Conservation (phyloP, 441 rosid species). For the Gossypium schwendimanii region DNA sequence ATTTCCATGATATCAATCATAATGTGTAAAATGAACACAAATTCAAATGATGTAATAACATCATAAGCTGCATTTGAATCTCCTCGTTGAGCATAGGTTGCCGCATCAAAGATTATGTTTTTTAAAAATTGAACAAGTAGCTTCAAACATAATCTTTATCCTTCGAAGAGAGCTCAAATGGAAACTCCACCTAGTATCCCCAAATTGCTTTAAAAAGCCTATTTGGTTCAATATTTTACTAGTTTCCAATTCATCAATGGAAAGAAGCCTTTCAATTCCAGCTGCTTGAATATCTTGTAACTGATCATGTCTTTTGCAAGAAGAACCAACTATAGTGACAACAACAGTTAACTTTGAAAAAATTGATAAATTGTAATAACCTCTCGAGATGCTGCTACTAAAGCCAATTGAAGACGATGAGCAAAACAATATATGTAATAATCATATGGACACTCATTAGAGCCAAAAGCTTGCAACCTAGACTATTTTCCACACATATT, state of each 20-base stretch:
- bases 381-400: neutral
- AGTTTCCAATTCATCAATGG: neutral
- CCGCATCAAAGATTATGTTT: too few species aligned
- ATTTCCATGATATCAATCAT: too few species aligned
- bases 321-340: neutral
- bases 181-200: neutral
- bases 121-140: too few species aligned
- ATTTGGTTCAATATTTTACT: neutral
- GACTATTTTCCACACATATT: neutral
- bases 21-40: too few species aligned
- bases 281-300: neutral
- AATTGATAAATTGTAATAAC: neutral
- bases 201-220: neutral
- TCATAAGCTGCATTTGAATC: too few species aligned
- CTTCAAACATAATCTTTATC: too few species aligned
- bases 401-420: neutral
- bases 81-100: too few species aligned
- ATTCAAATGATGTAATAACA: too few species aligned
- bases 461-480: neutral
- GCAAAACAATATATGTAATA: neutral
- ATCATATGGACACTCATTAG: neutral
- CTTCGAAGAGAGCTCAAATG: neutral
- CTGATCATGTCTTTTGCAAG: neutral
- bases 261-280: neutral
- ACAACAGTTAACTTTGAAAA: neutral